Evolutionary conservation across 345 rosid genomes (phyloP).

Genomic region (Balakata baccata): DNA sequence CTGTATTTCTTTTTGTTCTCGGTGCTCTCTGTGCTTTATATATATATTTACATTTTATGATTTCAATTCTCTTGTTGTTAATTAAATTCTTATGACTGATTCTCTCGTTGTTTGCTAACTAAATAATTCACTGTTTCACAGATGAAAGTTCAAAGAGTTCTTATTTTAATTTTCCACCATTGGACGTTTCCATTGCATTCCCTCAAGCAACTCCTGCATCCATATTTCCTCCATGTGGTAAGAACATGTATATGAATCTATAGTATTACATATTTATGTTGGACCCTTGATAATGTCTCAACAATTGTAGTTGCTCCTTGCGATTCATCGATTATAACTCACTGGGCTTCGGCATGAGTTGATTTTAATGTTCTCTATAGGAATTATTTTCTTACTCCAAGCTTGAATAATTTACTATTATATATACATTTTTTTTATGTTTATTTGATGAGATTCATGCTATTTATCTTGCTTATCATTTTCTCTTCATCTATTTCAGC

Average conservation of each 20-base stretch:
- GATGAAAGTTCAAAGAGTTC: slow-evolving; percentile 48
- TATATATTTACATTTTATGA: no score
- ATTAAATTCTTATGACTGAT: background rate
- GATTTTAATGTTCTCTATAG: background rate
- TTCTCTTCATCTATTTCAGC: slow-evolving; percentile 39
- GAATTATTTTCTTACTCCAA: background rate
- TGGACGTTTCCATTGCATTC: slow-evolving; percentile 79
- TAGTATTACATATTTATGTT: background rate
- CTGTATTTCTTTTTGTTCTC: no score
- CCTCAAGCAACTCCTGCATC: slow-evolving; percentile 98
- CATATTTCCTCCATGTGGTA: slow-evolving; percentile 75
- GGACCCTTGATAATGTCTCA: background rate
- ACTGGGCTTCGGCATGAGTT: background rate
- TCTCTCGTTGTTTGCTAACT: no score
- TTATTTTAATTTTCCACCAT: slow-evolving; percentile 51
- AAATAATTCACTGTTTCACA: slow-evolving; percentile 9
- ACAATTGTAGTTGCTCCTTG: no score
- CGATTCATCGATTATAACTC: background rate
- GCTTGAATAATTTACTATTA: background rate
- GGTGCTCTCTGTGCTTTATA: background rate
- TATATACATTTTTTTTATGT: background rate
- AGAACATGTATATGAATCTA: slow-evolving; percentile 4
- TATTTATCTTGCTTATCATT: slow-evolving; percentile 4
- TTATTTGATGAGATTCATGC: background rate
- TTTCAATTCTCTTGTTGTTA: no score